Evolutionary conservation across 331 rosid species (phyloP).

Genomic region (Rosa hybrid): DNA sequence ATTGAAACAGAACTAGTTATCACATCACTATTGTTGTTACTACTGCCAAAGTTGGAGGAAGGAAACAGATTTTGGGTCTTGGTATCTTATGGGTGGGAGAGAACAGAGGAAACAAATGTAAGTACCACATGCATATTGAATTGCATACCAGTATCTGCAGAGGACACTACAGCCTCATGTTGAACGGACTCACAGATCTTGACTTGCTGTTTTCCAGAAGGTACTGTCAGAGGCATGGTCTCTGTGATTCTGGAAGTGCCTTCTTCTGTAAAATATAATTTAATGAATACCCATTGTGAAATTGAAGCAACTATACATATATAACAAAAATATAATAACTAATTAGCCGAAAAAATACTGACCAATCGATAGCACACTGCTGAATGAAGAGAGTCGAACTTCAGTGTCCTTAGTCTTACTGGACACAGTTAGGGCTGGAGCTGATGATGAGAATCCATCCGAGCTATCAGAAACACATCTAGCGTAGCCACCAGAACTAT

Average conservation of each 20-base stretch:
- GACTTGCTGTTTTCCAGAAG: slow-evolving; percentile 27
- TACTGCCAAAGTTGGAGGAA: not conserved
- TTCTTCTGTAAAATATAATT: slow-evolving; percentile 28
- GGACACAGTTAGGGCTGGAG: slow-evolving; percentile 24
- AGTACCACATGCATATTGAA: not conserved
- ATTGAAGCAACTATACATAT: slow-evolving; percentile 12
- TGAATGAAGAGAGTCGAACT: slow-evolving; percentile 35
- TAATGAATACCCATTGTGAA: slow-evolving; percentile 17
- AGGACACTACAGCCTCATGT: slow-evolving; percentile 27
- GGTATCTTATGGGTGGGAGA: not conserved
- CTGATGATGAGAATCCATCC: slow-evolving; percentile 22
- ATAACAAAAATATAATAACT: not conserved
- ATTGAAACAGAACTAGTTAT: not conserved
- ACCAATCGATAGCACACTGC: slow-evolving; percentile 48
- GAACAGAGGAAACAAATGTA: not conserved
- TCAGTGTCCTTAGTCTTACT: slow-evolving; percentile 21
- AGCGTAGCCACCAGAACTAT: slow-evolving; percentile 26
- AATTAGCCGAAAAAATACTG: slow-evolving; percentile 28
- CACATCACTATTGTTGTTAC: not conserved
- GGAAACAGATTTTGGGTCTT: not conserved
- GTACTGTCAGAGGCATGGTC: slow-evolving; percentile 26
- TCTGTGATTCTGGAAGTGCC: slow-evolving; percentile 28
- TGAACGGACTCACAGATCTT: slow-evolving; percentile 24
- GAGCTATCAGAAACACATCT: slow-evolving; percentile 30
- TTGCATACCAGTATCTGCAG: slow-evolving; percentile 22